Evolutionary conservation across 495 filamentous ascomycete species (phyloP).

Genomic region (Tetracladium marchalianum): DNA sequence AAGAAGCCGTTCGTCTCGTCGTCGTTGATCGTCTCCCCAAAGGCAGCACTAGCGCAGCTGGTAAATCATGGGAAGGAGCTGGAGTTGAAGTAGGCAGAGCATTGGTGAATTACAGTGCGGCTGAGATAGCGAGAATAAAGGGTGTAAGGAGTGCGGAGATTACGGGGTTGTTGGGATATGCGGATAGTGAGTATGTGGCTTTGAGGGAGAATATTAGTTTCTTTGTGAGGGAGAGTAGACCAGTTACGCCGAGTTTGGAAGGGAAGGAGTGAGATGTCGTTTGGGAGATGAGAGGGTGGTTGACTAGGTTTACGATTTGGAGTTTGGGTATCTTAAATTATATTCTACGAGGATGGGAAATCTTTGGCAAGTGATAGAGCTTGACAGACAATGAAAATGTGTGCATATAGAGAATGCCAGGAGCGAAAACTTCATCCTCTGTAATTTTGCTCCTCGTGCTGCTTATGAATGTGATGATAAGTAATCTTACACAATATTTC

Average conservation of each 20-base stretch:
- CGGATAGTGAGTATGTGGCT: conserved; percentile 91
- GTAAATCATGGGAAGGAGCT: conserved; percentile 36
- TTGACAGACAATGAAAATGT: no score
- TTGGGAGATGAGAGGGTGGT: background rate
- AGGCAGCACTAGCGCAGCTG: conserved; percentile 10
- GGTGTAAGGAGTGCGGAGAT: conserved; percentile 78
- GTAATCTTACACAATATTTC: no score
- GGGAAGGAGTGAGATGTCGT: background rate
- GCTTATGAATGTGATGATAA: no score
- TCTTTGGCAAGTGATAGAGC: no score
- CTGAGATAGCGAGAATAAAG: conserved; percentile 74
- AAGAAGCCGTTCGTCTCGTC: conserved; percentile 79
- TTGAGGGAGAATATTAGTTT: conserved; percentile 81
- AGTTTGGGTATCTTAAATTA: no score
- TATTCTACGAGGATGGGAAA: no score
- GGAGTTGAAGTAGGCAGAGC: conserved; percentile 79
- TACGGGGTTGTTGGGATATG: conserved; percentile 68
- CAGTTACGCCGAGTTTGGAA: conserved; percentile 29
- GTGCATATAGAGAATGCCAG: no score
- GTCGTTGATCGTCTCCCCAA: conserved; percentile 47
- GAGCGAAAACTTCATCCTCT: no score
- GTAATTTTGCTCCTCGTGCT: no score
- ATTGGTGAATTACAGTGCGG: conserved; percentile 85
- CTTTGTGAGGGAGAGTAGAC: conserved; percentile 34
- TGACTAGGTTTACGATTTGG: no score